These are phyloP conservation scores for Euptelea pleiosperma DNA, from an alignment of 164 flowering plant species.

Conservation along the genomic window DNA sequence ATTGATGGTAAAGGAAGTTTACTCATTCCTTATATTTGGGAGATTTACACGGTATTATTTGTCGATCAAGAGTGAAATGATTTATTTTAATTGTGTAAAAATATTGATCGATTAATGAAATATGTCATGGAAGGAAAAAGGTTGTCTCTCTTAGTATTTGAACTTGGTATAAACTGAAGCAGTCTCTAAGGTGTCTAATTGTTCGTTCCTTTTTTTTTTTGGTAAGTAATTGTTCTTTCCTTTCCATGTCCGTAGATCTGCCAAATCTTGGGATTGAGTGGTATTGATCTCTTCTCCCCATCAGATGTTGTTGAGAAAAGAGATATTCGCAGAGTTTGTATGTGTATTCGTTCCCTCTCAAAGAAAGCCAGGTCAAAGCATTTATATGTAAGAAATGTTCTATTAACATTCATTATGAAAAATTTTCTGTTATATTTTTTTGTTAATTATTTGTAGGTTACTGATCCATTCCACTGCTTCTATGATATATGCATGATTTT, in stretches of 20 bases:
- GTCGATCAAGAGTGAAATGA: no score
- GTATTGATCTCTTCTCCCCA: constrained; percentile 68
- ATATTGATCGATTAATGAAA: not conserved
- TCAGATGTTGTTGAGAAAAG: constrained; percentile 76
- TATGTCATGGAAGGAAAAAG: no score
- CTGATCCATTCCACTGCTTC: not conserved
- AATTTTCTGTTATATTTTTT: not conserved
- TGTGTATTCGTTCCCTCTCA: constrained; percentile 65
- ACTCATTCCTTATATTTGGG: not conserved
- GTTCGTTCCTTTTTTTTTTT: not conserved
- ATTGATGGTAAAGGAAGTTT: not conserved
- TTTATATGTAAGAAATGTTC: constrained; percentile 36
- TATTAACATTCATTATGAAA: not conserved
- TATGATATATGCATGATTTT: not conserved
- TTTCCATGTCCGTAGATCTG: constrained; percentile 39
- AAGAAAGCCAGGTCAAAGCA: constrained; percentile 55
- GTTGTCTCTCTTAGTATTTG: not conserved
- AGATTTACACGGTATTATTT: not conserved
- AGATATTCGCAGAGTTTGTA: constrained; percentile 60
- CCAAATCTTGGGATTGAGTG: constrained; percentile 55
- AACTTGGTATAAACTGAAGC: not conserved
- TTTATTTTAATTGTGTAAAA: no score
- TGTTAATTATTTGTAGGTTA: no score
- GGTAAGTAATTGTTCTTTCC: not conserved
- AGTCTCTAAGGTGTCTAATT: not conserved